Base-by-base conservation (phyloP, 352 stramenopile genomes). In the Plasmopara viticola region DNA sequence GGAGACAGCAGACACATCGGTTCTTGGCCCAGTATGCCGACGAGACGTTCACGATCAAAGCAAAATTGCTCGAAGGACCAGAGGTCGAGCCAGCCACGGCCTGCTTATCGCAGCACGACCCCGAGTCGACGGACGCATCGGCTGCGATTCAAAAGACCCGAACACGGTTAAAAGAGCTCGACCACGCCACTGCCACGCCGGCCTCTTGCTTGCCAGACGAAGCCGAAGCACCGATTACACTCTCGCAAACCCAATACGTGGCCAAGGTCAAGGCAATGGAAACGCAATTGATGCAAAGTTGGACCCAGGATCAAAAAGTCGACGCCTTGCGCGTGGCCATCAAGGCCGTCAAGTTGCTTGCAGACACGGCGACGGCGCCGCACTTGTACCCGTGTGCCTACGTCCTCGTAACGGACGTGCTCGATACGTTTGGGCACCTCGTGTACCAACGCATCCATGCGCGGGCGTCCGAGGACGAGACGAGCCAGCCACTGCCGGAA, bases 321-420 rank as follows among this genome's bases (percentile, higher is more conserved):
- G 61, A 82, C 29, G 82, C 84, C 1, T 74, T 97, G 6, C 90
- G 93, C 4, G 84, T 97, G 51, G 82, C 88, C 0, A 95, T 97
- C 56, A 94, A 97, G 58, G 84, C 82, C 44, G 76, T 95, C 8
- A 97, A 96, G 51, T 63, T 96, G 8, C 62, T 97, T 1, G 77
- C 74, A 0, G 85, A 96, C 58, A 88, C 72, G 1, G 66, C 67
- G 25, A 88, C 68, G 5, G 74, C 84, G 12, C 84, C 85, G 20
- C 67, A 88, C 45, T 64, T 95, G 54, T 97, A 97, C 43, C 90
- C 90, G 9, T 87, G 78, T 44, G 74, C 94, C 51, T 97, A 95
- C 62, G 86, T 94, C 13, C 59, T 94, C 9, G 82, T 95, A 30
- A 95, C 74, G 37, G 83, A 92, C 47, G 67, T 96, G 8, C 74